Evolutionary conservation across 2,329 filamentous ascomycete species (phyloP), one percentile per base, ranked within the genome.

Genomic region (Paramyrothecium sp.): DNA sequence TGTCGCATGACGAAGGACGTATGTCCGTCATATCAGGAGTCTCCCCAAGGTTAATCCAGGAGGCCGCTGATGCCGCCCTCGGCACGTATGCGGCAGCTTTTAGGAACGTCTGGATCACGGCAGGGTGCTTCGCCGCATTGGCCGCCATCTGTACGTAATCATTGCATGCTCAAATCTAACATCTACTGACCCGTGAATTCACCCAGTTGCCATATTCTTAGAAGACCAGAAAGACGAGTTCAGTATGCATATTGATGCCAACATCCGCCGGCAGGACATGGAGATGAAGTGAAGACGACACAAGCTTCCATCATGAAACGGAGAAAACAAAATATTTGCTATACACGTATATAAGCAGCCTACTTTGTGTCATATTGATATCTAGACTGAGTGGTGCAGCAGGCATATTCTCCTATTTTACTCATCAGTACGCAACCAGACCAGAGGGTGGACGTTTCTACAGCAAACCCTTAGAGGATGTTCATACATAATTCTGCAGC

Each of bases 161-260:
- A 4, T 30, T 30, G n/a, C n/a, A n/a, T n/a, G n/a, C n/a, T n/a
- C n/a, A n/a, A n/a, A n/a, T n/a, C n/a, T n/a, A n/a, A n/a, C n/a
- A n/a, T n/a, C n/a, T n/a, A n/a, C n/a, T n/a, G n/a, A n/a, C n/a
- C n/a, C n/a, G n/a, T 44, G 5, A 44, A 7, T 16, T 17, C n/a
- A 4, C n/a, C 13, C 13, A n/a, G 46, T 54, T 2, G 48, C 56
- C 13, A 49, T 48, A 5, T 60, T 61, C 52, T 56, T 75, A 7
- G 58, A 69, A 12, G 72, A 75, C 51, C 71, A 68, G 1, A 65
- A 60, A 19, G 66, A 69, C 54, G 72, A 74, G 48, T 73, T 75
- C 60, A 75, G 72, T 56, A 73, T 68, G 61, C 68, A 67, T 38
- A 72, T 75, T 33, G 73, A 75, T 56, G 68, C 67, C 53, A 50